These are phyloP conservation scores for Tetrapisispora fleetii DNA, from an alignment of 805 yeast species.

Conservation along the genomic window DNA sequence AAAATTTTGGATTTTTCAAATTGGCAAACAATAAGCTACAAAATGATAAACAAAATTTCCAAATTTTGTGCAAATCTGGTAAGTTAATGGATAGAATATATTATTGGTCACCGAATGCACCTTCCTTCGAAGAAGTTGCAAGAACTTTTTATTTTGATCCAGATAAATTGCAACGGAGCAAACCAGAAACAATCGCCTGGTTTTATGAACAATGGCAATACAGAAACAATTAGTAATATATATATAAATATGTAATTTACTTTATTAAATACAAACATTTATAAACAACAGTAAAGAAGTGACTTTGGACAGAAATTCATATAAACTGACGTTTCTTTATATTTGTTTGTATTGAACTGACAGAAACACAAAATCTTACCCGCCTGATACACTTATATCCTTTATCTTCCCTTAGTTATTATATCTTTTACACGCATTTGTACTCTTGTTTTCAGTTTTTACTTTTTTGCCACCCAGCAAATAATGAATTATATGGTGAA, in stretches of 20 bases:
- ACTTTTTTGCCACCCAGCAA: neutral
- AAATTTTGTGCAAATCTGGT: constrained; percentile 2
- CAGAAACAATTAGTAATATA: neutral
- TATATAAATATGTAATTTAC: neutral
- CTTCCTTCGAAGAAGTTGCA: constrained; percentile 3
- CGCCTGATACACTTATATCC: too few species aligned
- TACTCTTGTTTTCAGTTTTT: neutral
- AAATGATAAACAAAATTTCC: neutral
- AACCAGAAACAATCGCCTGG: constrained; percentile 1
- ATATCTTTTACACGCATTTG: neutral
- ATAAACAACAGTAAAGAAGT: neutral
- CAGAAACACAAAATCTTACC: too few species aligned
- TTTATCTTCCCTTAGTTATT: too few species aligned
- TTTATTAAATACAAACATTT: neutral
- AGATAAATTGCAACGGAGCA: neutral
- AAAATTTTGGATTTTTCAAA: neutral
- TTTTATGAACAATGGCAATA: constrained; percentile 3
- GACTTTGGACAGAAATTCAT: neutral
- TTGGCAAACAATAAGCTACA: neutral
- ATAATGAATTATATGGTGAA: too few species aligned
- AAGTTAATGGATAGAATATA: constrained; percentile 1
- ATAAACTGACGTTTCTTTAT: neutral
- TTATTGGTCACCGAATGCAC: constrained; percentile 3
- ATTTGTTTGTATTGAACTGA: too few species aligned
- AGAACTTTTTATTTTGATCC: constrained; percentile 1